Evolutionary conservation across 225 moss, liverwort and hornwort genomes (phyloP).

Genomic region (Bryoerythrophyllum caledonicum): DNA sequence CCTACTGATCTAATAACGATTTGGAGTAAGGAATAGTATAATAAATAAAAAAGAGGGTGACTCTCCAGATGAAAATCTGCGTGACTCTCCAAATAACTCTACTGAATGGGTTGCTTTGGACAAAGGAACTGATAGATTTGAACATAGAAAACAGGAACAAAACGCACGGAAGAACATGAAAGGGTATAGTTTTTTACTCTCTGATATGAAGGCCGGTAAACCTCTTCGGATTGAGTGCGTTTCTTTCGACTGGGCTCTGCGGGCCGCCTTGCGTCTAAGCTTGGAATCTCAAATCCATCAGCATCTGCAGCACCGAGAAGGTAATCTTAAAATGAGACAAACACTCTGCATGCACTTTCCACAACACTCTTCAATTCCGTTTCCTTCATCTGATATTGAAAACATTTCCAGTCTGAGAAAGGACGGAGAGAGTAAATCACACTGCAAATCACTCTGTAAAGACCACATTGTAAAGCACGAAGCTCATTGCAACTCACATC

Average conservation of each 20-base stretch:
- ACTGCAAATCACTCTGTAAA: not conserved
- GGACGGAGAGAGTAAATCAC: not conserved
- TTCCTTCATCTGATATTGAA: no score
- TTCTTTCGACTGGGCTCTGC: slow-evolving; percentile 62
- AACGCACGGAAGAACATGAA: not conserved
- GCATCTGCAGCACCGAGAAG: slow-evolving; percentile 66
- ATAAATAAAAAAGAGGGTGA: no score
- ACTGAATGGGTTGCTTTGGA: no score
- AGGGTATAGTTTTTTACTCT: slow-evolving; percentile 45
- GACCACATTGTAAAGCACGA: not conserved
- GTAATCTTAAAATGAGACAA: not conserved
- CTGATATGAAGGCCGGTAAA: slow-evolving; percentile 63
- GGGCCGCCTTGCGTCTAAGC: slow-evolving; percentile 77
- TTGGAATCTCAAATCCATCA: slow-evolving; percentile 97
- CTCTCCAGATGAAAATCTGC: no score
- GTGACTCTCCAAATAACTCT: no score
- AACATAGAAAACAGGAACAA: not conserved
- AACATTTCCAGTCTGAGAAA: not conserved
- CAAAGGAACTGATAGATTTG: not conserved
- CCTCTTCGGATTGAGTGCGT: slow-evolving; percentile 61
- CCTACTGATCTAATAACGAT: no score
- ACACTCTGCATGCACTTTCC: no score
- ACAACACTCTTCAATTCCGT: no score
- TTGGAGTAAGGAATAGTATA: no score
- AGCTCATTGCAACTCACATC: slow-evolving; percentile 3